Base-by-base conservation (phyloP, 371 early-diverging fungal genomes). In the Mucor saturninus region DNA sequence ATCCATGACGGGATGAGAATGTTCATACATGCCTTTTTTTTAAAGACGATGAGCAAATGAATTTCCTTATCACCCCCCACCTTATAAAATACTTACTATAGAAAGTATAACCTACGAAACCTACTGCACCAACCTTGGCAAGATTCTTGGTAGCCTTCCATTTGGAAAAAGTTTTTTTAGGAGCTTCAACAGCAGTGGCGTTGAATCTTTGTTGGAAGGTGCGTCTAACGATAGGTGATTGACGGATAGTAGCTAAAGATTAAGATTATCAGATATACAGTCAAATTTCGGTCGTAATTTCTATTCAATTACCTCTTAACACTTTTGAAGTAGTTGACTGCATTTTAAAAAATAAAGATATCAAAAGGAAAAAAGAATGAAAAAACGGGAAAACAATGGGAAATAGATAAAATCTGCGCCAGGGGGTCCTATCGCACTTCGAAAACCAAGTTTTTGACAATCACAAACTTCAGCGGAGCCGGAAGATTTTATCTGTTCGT, bases 1-100 rank as follows among this genome's bases (percentile, higher is more conserved):
- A 35, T 77, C 72, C 1, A 71, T 71, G 10, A 91, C 54, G 29
- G 70, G 94, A 62, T 92, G 79, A 61, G 83, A 83, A 62, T 78
- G 79, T 31, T 71, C 65, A 67, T 86, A 85, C 74, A 86, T 78
- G 15, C 61, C 82, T 54, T 42, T 42, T 55, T n/a, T 21, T 39
- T 28, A 13, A 28, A 21, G 21, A 21, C 21, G 21, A 11, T 43
- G 26, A 31, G 11, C 1, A 40, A 29, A 35, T 6, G 4, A 6
- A 6, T 35, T 35, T 35, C 35, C 4, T 35, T 35, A 4, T 35
- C 35, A 6, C 8, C 35, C 35, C 7, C 42, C 5, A 30, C 2
- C 26, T 7, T 13, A 46, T n/a, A 39, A 29, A 40, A 6, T 9
- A 54, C 53, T 62, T 68, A 68, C 68, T 53, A 28, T 68, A 68